Percentiles rank a stretch among this genome's conserved stretches.
These are phyloP conservation scores for Infundibulicybe gibba DNA, from an alignment of 768 basidiomycete species.

Conservation along the genomic window DNA sequence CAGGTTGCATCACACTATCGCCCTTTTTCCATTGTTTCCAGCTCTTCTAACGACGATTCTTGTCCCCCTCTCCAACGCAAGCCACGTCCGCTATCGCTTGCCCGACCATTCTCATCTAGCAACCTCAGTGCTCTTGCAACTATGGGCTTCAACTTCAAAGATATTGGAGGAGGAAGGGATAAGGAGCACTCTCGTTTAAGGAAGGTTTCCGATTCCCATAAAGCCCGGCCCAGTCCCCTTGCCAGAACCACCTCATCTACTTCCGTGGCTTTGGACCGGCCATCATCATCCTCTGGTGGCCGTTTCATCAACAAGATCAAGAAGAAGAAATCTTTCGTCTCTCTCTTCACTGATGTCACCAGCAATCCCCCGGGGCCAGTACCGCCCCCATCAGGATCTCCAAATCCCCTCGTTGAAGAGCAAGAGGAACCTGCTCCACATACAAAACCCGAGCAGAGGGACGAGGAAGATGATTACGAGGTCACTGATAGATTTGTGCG, in stretches of 20 bases:
- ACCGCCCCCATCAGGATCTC: no score
- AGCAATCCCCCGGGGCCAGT: conserved; percentile 1
- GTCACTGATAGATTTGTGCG: conserved; percentile 18
- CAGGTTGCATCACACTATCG: conserved; percentile 31
- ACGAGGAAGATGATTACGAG: conserved; percentile 16
- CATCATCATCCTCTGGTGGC: conserved; percentile 13
- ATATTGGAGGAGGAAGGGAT: conserved; percentile 20
- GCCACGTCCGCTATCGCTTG: conserved; percentile 16
- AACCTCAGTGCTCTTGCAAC: conserved; percentile 21
- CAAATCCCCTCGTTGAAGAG: conserved; percentile 1
- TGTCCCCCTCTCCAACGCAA: conserved; percentile 1
- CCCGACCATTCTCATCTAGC: conserved; percentile 25
- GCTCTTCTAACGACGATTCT: conserved; percentile 11
- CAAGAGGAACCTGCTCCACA: conserved; percentile 1
- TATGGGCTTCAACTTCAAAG: conserved; percentile 34
- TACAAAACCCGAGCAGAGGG: conserved; percentile 8
- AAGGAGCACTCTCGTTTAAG: conserved; percentile 12
- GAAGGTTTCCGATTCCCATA: neutral
- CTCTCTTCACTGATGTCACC: conserved; percentile 21
- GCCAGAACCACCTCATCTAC: conserved; percentile 6
- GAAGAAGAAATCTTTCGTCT: conserved; percentile 35
- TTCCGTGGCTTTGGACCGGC: conserved; percentile 4
- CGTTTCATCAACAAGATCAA: conserved; percentile 19
- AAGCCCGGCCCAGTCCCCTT: conserved; percentile 1
- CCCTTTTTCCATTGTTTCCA: conserved; percentile 31